Conservation (phyloP, 345 rosid genomes). For the Sonneratia caseolaris region DNA sequence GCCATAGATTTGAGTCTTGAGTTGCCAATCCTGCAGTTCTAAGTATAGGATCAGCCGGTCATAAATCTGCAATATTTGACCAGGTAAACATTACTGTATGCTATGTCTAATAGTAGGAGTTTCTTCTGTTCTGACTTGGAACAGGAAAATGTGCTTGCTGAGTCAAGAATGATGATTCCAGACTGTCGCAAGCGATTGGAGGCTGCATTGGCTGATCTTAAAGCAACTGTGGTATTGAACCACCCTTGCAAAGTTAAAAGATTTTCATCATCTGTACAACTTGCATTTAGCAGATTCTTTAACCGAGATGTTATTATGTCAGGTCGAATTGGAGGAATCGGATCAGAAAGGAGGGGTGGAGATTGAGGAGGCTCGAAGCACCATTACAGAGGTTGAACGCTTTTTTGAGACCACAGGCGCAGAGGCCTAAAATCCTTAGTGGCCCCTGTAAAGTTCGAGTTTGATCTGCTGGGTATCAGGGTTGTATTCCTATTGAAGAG, state of each 20-base stretch:
- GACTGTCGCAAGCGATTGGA: conserved; percentile 83
- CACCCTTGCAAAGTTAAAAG: not conserved
- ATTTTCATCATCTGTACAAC: not conserved
- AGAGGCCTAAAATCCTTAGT: conserved; percentile 26
- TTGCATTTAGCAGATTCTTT: not conserved
- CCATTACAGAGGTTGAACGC: conserved; percentile 47
- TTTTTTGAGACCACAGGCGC: conserved; percentile 32
- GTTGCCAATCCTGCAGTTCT: not conserved
- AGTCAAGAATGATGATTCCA: conserved; percentile 97
- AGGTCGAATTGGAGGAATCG: conserved; percentile 58
- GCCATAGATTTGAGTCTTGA: not conserved
- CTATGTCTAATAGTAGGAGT: not conserved
- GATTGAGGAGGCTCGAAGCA: conserved; percentile 55
- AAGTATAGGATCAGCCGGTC: not conserved
- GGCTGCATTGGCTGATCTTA: conserved; percentile 65
- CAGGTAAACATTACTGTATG: not conserved
- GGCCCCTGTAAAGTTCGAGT: not conserved
- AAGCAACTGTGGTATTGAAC: conserved; percentile 54
- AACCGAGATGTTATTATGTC: conserved; percentile 7
- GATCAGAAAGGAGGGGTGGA: conserved; percentile 49
- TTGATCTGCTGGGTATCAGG: not conserved
- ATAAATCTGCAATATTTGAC: not conserved
- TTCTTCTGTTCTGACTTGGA: conserved; percentile 7
- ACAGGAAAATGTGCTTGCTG: conserved; percentile 93
- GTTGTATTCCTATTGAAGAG: no score